Conservation (phyloP, 495 filamentous ascomycete genomes). For the Neurospora sp. region DNA sequence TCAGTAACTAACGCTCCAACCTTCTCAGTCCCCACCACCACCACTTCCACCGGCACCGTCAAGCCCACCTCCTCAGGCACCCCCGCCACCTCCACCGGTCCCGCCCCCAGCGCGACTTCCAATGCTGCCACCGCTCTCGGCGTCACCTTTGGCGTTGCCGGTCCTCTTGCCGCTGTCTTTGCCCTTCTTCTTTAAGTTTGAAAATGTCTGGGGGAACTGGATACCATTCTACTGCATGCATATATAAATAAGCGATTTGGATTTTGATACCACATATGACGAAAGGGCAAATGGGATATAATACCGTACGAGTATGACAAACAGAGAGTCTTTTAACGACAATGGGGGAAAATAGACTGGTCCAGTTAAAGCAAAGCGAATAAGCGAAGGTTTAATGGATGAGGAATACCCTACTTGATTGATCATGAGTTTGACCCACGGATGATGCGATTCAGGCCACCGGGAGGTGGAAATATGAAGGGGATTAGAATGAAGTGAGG, state of each 20-base stretch:
- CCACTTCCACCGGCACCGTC: background rate
- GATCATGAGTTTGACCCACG: background rate
- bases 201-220: background rate
- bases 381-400: background rate
- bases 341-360: background rate
- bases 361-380: background rate
- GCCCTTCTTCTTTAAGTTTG: constrained; percentile 5
- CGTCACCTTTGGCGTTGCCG: constrained; percentile 9
- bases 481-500: background rate
- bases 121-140: constrained; percentile 4
- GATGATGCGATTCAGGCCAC: background rate
- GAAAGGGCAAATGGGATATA: background rate
- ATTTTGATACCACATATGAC: background rate
- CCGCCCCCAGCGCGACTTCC: background rate
- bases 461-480: no score
- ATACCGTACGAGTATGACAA: background rate
- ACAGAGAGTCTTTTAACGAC: background rate
- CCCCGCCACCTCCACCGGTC: background rate
- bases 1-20: background rate
- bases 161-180: constrained; percentile 7
- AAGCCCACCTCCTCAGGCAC: background rate
- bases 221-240: background rate
- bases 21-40: constrained; percentile 5
- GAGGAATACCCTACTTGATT: background rate
- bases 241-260: background rate